phyloP scores from a whole-genome alignment of 306 rosid species.

The Medicago truncatula region DNA sequence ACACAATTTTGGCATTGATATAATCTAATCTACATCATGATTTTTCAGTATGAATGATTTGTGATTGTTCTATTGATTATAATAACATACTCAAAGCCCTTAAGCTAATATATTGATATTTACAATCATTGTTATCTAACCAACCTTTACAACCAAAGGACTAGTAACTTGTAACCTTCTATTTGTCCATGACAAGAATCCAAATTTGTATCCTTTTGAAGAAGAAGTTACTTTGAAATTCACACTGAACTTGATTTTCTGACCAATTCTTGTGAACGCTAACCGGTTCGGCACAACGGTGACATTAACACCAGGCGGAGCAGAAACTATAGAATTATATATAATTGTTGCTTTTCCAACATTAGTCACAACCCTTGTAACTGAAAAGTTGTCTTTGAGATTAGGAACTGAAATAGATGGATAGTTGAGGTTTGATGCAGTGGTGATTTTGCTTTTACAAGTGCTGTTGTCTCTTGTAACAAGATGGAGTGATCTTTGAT shows the following conservation, averaged over 20 bases:
- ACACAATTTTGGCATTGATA: conserved; percentile 28
- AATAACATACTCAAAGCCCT: conserved; percentile 41
- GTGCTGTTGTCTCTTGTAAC: conserved; percentile 75
- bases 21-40: too few relatives aligned
- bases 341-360: conserved; percentile 64
- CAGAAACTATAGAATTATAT: conserved; percentile 61
- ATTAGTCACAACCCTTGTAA: conserved; percentile 71
- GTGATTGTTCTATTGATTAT: conserved; percentile 37
- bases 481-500: conserved; percentile 61
- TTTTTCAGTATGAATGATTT: conserved; percentile 39
- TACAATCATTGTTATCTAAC: conserved; percentile 50
- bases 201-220: conserved; percentile 74
- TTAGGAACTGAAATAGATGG: conserved; percentile 76
- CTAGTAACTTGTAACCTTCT: conserved; percentile 62
- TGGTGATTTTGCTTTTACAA: conserved; percentile 52
- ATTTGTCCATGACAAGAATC: conserved; percentile 72
- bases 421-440: conserved; percentile 70
- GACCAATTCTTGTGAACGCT: conserved; percentile 56
- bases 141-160: conserved; percentile 73
- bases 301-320: conserved; percentile 72
- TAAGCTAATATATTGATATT: conserved; percentile 36
- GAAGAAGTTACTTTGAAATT: conserved; percentile 62
- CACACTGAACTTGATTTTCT: conserved; percentile 73
- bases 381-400: conserved; percentile 58
- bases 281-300: conserved; percentile 63